A percentile compares a stretch with the other conserved stretches of the same genome.
phyloP scores from a whole-genome alignment of 2,329 filamentous ascomycete species.

The Sclerotinia minor region DNA sequence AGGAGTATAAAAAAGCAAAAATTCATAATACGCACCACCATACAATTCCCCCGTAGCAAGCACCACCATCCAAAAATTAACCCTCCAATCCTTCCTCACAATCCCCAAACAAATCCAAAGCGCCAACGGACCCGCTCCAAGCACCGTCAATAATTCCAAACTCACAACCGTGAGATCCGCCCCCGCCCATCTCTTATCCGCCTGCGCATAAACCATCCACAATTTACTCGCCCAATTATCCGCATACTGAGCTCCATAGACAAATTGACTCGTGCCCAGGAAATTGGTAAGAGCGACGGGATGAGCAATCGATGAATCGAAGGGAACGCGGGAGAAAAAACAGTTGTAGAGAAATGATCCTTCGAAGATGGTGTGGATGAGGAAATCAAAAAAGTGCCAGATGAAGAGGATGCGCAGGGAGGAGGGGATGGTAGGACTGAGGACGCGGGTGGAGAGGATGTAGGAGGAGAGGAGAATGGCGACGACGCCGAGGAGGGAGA shows the following conservation, averaged over 20 bases:
- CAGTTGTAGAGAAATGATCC: constrained; percentile 91
- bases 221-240: constrained; percentile 57
- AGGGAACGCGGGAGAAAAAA: constrained; percentile 68
- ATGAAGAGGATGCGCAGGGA: constrained; percentile 78
- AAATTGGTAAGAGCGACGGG: constrained; percentile 46
- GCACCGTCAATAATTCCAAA: constrained; percentile 65
- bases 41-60: constrained; percentile 67
- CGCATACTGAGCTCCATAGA: constrained; percentile 58
- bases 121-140: constrained; percentile 61
- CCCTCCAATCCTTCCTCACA: constrained; percentile 53
- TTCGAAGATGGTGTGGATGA: constrained; percentile 90
- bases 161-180: constrained; percentile 63
- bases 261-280: constrained; percentile 49
- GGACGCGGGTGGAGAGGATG: constrained; percentile 48
- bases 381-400: constrained; percentile 91
- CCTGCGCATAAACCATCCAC: constrained; percentile 69
- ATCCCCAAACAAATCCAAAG: constrained; percentile 62
- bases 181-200: constrained; percentile 63
- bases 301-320: constrained; percentile 44
- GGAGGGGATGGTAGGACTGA: constrained; percentile 42
- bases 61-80: constrained; percentile 63
- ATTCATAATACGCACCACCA: constrained; percentile 50
- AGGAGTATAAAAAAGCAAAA: background rate
- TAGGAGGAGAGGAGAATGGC: constrained; percentile 55
- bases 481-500: constrained; percentile 58